These are phyloP conservation scores for Erysiphe pulchra DNA, from an alignment of 2,329 filamentous ascomycete species.

Conservation along the genomic window DNA sequence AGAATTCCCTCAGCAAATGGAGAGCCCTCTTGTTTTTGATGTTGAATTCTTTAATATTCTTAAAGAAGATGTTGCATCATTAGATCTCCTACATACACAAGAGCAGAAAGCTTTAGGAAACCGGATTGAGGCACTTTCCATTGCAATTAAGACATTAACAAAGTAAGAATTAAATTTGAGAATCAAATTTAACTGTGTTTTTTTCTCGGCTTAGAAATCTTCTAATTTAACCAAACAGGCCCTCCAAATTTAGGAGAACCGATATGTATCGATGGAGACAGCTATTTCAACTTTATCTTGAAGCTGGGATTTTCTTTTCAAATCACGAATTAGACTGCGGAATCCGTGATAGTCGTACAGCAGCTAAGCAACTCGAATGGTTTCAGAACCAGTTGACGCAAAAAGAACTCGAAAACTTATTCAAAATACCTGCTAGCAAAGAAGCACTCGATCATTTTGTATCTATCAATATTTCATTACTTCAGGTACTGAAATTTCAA, in stretches of 20 bases:
- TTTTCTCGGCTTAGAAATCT: not conserved
- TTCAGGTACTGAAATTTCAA: conserved; percentile 62
- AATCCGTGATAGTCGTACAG: conserved; percentile 35
- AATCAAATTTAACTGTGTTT: not conserved
- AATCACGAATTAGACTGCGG: conserved; percentile 47
- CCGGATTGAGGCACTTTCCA: conserved; percentile 38
- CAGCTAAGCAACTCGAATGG: conserved; percentile 36
- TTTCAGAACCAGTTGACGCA: conserved; percentile 44
- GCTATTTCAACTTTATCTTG: conserved; percentile 60
- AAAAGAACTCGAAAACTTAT: conserved; percentile 29
- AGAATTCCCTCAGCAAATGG: not conserved
- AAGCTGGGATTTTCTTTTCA: conserved; percentile 62
- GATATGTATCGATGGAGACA: conserved; percentile 56
- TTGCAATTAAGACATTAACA: conserved; percentile 26
- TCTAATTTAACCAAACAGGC: conserved; percentile 16
- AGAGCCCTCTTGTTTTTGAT: conserved; percentile 41
- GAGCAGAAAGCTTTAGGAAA: conserved; percentile 37
- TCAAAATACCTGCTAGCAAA: conserved; percentile 40
- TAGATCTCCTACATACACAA: conserved; percentile 35
- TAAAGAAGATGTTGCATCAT: conserved; percentile 35
- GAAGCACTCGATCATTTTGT: conserved; percentile 41
- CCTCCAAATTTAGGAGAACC: conserved; percentile 31
- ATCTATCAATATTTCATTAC: conserved; percentile 44
- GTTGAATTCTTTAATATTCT: conserved; percentile 57
- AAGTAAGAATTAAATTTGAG: conserved; percentile 1